These are phyloP conservation scores for Schizochytrium sp. DNA, from an alignment of 108 stramenopile genomes.

Conservation along the genomic window DNA sequence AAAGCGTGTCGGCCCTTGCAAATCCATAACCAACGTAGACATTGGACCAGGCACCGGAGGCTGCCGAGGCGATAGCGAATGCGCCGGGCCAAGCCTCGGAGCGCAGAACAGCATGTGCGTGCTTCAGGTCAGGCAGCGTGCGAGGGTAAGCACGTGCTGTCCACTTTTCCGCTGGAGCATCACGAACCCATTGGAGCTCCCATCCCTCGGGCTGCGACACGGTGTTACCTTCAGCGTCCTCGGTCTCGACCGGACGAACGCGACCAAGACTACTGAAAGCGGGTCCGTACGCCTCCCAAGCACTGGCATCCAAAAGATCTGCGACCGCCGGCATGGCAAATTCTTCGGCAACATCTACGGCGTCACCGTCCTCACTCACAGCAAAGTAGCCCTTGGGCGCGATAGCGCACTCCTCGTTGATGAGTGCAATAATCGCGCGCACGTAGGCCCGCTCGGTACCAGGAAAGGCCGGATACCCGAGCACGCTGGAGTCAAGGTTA, in stretches of 20 bases:
- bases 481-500: conserved; percentile 43
- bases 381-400: conserved; percentile 45
- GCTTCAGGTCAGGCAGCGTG: conserved; percentile 23
- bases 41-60: conserved; percentile 35
- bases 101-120: conserved; percentile 21
- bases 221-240: conserved; percentile 26
- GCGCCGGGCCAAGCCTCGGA: conserved; percentile 45
- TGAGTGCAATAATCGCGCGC: conserved; percentile 48
- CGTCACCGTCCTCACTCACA: conserved; percentile 34
- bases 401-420: conserved; percentile 39
- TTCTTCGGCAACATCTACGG: conserved; percentile 40
- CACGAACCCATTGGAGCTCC: conserved; percentile 34
- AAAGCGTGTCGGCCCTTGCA: neutral
- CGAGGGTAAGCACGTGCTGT: conserved; percentile 34
- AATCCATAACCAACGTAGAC: conserved; percentile 47
- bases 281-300: conserved; percentile 48
- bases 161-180: conserved; percentile 44
- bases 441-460: conserved; percentile 41
- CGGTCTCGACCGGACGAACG: conserved; percentile 30
- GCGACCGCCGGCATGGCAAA: conserved; percentile 36
- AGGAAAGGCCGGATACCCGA: conserved; percentile 49
- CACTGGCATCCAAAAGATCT: conserved; percentile 24
- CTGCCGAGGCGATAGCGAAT: conserved; percentile 37
- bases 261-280: conserved; percentile 45
- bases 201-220: conserved; percentile 34